Evolutionary conservation across 495 filamentous ascomycete species (phyloP).

Genomic region (Aspergillus conjunctus): DNA sequence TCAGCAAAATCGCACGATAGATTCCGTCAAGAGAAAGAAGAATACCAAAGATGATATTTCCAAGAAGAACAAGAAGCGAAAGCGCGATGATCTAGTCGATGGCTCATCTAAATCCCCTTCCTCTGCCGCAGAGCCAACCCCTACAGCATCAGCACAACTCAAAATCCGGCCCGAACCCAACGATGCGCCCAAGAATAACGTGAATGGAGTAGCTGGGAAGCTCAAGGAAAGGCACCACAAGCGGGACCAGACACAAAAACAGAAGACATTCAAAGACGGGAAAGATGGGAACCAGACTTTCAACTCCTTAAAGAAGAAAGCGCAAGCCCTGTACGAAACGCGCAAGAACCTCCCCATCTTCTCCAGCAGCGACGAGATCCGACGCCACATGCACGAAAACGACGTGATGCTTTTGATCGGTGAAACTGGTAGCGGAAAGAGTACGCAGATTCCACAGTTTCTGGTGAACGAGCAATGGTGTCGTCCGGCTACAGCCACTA

Average conservation of each 20-base stretch:
- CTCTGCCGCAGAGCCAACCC: background rate
- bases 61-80: conserved; percentile 49
- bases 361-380: conserved; percentile 68
- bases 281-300: conserved; percentile 27
- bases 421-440: conserved; percentile 96
- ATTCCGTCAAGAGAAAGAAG: conserved; percentile 21
- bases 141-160: background rate
- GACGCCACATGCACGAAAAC: conserved; percentile 60
- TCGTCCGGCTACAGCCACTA: conserved; percentile 53
- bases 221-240: conserved; percentile 8
- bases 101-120: conserved; percentile 12
- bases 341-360: conserved; percentile 80
- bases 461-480: conserved; percentile 81
- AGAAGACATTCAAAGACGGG: background rate
- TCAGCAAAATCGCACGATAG: conserved; percentile 7
- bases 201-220: background rate
- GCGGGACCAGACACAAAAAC: conserved; percentile 14
- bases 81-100: conserved; percentile 37
- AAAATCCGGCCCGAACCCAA: background rate
- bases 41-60: conserved; percentile 30
- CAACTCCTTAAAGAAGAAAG: conserved; percentile 46
- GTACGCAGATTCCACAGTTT: conserved; percentile 94
- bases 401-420: conserved; percentile 86
- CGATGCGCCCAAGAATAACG: background rate
- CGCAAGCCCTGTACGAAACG: conserved; percentile 50